A percentile compares a stretch with the other conserved stretches of the same genome.
Evolutionary conservation across 1,139 yeast genomes (phyloP).

Genomic region (Yamadazyma aaseri): DNA sequence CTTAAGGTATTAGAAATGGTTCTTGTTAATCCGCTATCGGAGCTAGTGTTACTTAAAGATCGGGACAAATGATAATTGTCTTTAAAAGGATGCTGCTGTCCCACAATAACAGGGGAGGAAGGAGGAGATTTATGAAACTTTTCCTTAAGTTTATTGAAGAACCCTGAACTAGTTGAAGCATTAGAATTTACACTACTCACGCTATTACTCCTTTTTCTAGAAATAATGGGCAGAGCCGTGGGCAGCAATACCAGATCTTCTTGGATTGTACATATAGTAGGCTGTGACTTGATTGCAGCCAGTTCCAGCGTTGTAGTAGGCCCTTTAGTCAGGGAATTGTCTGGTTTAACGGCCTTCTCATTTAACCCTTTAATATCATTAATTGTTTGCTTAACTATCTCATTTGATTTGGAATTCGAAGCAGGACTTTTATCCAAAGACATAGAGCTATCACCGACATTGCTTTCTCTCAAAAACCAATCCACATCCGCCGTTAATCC

Average conservation of each 20-base stretch:
- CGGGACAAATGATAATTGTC: slow-evolving; percentile 10
- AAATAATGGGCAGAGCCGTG: neutral
- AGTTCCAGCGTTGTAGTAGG: too few relatives aligned
- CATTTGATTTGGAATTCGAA: too few relatives aligned
- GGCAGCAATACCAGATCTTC: slow-evolving; percentile 23
- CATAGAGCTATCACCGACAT: too few relatives aligned
- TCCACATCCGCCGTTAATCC: slow-evolving; percentile 33
- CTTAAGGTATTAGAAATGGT: slow-evolving; percentile 1
- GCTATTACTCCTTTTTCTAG: slow-evolving; percentile 7
- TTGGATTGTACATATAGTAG: slow-evolving; percentile 34
- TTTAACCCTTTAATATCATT: too few relatives aligned
- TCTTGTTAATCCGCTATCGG: slow-evolving; percentile 2
- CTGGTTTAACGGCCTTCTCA: too few relatives aligned
- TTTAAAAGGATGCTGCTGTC: slow-evolving; percentile 4
- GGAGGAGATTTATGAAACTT: slow-evolving; percentile 28
- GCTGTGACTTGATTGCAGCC: slow-evolving; percentile 38
- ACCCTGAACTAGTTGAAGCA: slow-evolving; percentile 19
- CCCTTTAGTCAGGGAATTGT: too few relatives aligned
- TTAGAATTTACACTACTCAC: slow-evolving; percentile 10
- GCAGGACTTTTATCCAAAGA: too few relatives aligned
- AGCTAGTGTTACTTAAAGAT: slow-evolving; percentile 4
- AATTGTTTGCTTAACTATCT: too few relatives aligned
- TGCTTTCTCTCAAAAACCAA: slow-evolving; percentile 48
- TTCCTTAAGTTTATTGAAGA: slow-evolving; percentile 39
- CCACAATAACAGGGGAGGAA: slow-evolving; percentile 10